A percentile compares a stretch with the other conserved stretches of the same genome.
Evolutionary conservation across 169 alveolate genomes (phyloP).

Genomic region (Sarcocystis neurona): DNA sequence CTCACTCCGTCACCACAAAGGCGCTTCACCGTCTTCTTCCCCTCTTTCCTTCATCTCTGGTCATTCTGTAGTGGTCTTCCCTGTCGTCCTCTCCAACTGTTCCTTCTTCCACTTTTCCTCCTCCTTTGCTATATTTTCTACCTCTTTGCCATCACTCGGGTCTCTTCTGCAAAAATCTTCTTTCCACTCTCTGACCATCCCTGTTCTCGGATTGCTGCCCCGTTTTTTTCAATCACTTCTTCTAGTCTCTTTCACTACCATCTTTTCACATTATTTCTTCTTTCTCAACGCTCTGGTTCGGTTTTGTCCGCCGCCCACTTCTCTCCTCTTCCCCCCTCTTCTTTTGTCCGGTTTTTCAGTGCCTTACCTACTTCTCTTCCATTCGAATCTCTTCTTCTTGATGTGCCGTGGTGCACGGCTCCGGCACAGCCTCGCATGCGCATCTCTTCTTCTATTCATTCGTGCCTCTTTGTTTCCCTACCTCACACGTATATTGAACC

Average conservation of each 20-base stretch:
- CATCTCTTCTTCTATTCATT: not conserved
- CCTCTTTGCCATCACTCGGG: not conserved
- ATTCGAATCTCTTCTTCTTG: not conserved
- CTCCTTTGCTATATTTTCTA: no score
- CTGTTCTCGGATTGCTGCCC: not conserved
- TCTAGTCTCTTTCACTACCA: not conserved
- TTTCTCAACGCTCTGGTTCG: not conserved
- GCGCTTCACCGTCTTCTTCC: no score
- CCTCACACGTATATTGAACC: no score
- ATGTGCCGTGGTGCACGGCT: not conserved
- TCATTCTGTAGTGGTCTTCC: no score
- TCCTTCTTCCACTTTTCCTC: no score
- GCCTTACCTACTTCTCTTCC: not conserved
- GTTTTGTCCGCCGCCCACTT: not conserved
- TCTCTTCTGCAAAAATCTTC: not conserved
- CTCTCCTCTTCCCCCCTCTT: not conserved
- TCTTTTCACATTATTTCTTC: not conserved
- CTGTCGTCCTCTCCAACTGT: no score
- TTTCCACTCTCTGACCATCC: no score
- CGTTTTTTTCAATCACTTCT: not conserved
- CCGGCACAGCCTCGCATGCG: no score
- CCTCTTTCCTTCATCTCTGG: no score
- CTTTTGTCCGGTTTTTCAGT: not conserved
- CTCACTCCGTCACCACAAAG: no score
- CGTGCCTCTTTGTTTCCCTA: not conserved